Percentiles rank a stretch among this genome's conserved stretches.
Conservation (phyloP, 306 rosid species). For the Citrullus mucosospermus region DNA sequence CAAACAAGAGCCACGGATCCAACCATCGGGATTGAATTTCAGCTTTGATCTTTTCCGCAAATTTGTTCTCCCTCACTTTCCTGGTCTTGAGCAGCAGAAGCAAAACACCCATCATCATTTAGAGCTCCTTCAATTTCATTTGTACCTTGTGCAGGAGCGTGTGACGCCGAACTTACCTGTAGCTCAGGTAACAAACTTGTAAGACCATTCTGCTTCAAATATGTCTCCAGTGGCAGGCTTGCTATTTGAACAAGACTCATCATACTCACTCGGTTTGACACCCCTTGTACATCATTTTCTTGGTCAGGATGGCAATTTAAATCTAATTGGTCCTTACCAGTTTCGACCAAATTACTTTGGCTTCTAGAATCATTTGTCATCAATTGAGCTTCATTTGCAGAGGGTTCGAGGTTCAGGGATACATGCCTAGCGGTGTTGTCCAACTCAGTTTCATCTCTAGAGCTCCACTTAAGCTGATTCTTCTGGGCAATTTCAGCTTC, state of each 20-base stretch:
- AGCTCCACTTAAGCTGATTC: constrained; percentile 44
- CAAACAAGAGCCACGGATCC: not conserved
- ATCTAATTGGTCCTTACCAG: constrained; percentile 60
- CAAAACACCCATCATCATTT: constrained; percentile 36
- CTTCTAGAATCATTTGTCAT: constrained; percentile 49
- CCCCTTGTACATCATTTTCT: constrained; percentile 40
- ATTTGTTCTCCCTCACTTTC: constrained; percentile 50
- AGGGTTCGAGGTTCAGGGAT: constrained; percentile 46
- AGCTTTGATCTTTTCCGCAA: constrained; percentile 45
- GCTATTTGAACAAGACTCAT: constrained; percentile 78
- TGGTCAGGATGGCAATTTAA: constrained; percentile 69
- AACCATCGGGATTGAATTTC: constrained; percentile 21
- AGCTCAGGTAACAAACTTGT: constrained; percentile 67
- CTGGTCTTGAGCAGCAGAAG: constrained; percentile 34
- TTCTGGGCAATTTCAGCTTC: constrained; percentile 93
- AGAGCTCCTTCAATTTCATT: constrained; percentile 49
- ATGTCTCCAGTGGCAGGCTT: constrained; percentile 61
- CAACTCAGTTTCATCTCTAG: constrained; percentile 68
- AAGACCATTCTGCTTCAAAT: constrained; percentile 82
- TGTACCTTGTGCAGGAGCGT: constrained; percentile 32
- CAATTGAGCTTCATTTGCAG: constrained; percentile 45
- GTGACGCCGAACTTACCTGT: constrained; percentile 53
- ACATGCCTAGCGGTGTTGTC: constrained; percentile 52
- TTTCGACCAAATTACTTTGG: constrained; percentile 47
- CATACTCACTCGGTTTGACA: constrained; percentile 49